Base-by-base conservation (phyloP, 352 stramenopile genomes). In the Halophytophthora polymorphica region DNA sequence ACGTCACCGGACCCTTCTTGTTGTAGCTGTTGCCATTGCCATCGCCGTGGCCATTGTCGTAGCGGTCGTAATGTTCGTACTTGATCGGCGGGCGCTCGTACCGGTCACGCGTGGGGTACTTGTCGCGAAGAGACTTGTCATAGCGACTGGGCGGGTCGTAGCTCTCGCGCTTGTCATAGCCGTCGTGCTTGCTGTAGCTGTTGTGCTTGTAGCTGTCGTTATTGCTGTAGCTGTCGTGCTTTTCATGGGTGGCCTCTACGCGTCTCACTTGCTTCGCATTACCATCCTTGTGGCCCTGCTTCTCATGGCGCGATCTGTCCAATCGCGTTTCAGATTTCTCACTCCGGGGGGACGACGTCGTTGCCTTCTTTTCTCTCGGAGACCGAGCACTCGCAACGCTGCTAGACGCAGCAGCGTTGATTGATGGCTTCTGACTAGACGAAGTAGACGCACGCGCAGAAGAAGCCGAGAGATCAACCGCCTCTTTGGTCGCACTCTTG, bases 1-100 rank as follows among this genome's bases (percentile, higher is more conserved):
- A 79, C 21, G 52, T 61, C 22, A 60, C 40, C 11, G 33, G 49
- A 6, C 69, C 56, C 11, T 35, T 46, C 17, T 54, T 43, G 2
- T 44, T 49, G 45, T 57, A 52, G 10, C 31, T 31, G 34, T 38
- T 31, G 25, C 8, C 25, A 31, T 31, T 31, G 25, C 25, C 8
- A 8, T 31, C 25, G 4, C 25, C 25, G 8, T 31, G 25, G 4
- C 8, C 41, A 11, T 36, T 56, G 34, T 61, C 22, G 40, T 42
- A 49, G 40, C 23, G 21, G 13, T 42, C 50, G 33, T 48, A 43
- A 18, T 33, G 23, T n/a, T 61, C 53, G 53, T 61, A 58, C 18
- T 57, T 66, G 22, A 17, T 31, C 17, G 56, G 23, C 42, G 50
- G 38, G 37, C 53, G 56, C 3, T 58, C 53, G 34, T 58, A 66